Evolutionary conservation across 208 protist genomes (phyloP).

Genomic region (Porcisia deanei): DNA sequence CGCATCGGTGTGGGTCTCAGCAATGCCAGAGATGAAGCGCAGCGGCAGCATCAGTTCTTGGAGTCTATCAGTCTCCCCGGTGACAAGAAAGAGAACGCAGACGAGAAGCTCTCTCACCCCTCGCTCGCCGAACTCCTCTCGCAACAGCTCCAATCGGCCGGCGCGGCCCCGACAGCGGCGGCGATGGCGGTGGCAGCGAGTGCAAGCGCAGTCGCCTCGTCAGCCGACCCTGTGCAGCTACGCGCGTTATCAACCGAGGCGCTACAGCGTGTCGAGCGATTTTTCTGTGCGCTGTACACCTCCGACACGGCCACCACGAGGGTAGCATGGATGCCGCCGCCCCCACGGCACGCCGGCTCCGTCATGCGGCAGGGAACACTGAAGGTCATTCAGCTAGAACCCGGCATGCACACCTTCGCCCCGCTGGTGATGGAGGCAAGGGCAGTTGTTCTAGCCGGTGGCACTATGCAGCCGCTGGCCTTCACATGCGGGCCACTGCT

Average conservation of each 20-base stretch:
- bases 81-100: background rate
- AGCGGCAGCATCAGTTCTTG: slow-evolving; percentile 9
- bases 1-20: background rate
- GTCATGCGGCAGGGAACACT: slow-evolving; percentile 4
- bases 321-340: slow-evolving; percentile 22
- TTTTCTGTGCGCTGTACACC: slow-evolving; percentile 30
- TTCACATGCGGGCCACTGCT: slow-evolving; percentile 83
- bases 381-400: slow-evolving; percentile 72
- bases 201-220: background rate
- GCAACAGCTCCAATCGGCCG: background rate
- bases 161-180: background rate
- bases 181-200: background rate
- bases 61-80: background rate
- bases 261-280: slow-evolving; percentile 32
- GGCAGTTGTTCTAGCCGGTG: slow-evolving; percentile 85
- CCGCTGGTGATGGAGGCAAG: slow-evolving; percentile 55
- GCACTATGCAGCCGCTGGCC: slow-evolving; percentile 93
- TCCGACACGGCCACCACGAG: slow-evolving; percentile 32
- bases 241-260: slow-evolving; percentile 17
- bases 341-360: background rate
- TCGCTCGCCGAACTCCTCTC: background rate
- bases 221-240: slow-evolving; percentile 5
- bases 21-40: background rate
- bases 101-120: background rate
- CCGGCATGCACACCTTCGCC: slow-evolving; percentile 58